A percentile compares a stretch with the other conserved stretches of the same genome.
Conservation (phyloP, 257 asterid species). For the Paraleonurus japonicus region DNA sequence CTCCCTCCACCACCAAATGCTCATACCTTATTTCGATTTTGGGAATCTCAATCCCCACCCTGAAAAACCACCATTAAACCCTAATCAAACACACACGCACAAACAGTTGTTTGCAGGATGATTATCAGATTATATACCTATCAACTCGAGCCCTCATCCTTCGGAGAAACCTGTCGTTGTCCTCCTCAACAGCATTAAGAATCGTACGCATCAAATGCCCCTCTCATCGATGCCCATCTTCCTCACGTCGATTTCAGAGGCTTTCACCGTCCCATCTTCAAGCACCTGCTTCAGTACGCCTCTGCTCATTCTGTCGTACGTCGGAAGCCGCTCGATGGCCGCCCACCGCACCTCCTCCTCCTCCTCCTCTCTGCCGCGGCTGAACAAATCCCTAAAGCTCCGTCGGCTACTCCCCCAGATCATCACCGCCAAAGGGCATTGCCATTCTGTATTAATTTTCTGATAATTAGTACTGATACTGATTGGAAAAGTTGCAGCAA, state of each 20-base stretch:
- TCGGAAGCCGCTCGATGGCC: constrained; percentile 49
- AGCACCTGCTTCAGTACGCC: constrained; percentile 22
- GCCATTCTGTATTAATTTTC: constrained; percentile 18
- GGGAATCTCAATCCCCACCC: constrained; percentile 36
- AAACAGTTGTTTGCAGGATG: neutral
- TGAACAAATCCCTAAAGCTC: constrained; percentile 24
- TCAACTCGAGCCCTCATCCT: constrained; percentile 25
- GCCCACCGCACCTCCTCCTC: constrained; percentile 48
- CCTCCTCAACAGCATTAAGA: constrained; percentile 28
- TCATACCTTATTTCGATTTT: constrained; percentile 38
- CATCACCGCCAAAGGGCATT: constrained; percentile 18
- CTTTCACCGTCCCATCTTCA: constrained; percentile 28
- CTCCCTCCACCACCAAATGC: constrained; percentile 36
- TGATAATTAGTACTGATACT: too few relatives aligned
- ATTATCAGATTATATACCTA: too few relatives aligned
- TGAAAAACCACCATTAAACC: neutral
- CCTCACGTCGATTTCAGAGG: constrained; percentile 29
- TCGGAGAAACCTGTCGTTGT: constrained; percentile 36
- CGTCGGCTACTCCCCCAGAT: constrained; percentile 24
- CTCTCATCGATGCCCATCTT: constrained; percentile 26
- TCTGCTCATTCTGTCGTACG: constrained; percentile 28
- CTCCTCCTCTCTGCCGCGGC: constrained; percentile 15
- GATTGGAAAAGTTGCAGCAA: too few relatives aligned
- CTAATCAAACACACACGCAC: neutral
- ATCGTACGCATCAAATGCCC: constrained; percentile 18